Evolutionary conservation across 148 eudicot species (phyloP).

Genomic region (Cornus controversa): DNA sequence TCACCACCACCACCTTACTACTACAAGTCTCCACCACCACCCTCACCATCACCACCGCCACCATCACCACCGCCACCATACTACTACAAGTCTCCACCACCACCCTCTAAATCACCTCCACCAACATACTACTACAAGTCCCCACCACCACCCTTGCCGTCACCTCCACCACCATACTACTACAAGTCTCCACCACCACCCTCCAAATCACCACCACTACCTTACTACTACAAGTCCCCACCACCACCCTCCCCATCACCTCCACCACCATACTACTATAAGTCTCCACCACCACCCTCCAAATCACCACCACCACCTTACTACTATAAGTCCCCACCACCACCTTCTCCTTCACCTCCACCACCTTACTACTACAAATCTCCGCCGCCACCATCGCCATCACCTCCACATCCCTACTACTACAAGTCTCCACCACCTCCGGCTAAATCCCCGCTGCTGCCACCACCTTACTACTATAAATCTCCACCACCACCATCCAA

Average conservation of each 20-base stretch:
- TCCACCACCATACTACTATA: conserved; percentile 27
- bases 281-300: conserved; percentile 26
- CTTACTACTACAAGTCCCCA: conserved; percentile 29
- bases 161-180: conserved; percentile 38
- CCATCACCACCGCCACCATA: conserved; percentile 44
- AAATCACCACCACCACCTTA: conserved; percentile 29
- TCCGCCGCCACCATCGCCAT: conserved; percentile 27
- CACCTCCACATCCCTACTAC: conserved; percentile 9
- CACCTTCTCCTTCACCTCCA: conserved; percentile 17
- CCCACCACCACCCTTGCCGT: conserved; percentile 30
- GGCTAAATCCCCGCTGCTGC: conserved; percentile 4
- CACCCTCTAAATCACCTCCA: conserved; percentile 22
- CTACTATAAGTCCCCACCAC: conserved; percentile 32
- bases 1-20: conserved; percentile 23
- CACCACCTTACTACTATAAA: conserved; percentile 7
- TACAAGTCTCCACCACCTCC: conserved; percentile 27
- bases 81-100: conserved; percentile 38
- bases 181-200: conserved; percentile 37
- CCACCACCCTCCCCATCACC: conserved; percentile 25
- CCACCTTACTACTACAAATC: conserved; percentile 22
- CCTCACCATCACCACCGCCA: conserved; percentile 23
- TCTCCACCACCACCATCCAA: conserved; percentile 32
- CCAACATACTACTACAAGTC: conserved; percentile 33
- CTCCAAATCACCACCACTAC: conserved; percentile 30
- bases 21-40: conserved; percentile 39